Evolutionary conservation across 371 early-diverging fungal species (phyloP), one percentile per base, ranked within the genome.

Genomic region (Mucor saturninus): DNA sequence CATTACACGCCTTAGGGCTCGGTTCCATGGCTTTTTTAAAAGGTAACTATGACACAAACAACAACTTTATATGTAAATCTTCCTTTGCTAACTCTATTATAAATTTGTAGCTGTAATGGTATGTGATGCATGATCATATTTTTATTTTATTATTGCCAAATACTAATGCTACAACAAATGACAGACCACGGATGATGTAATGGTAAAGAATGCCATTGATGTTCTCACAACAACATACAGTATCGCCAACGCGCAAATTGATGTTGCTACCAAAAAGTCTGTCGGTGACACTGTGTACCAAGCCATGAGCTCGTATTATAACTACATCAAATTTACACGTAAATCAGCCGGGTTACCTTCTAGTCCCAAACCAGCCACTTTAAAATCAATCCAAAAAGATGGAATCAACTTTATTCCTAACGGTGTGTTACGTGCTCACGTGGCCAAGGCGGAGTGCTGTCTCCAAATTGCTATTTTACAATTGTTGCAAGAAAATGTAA

Each of bases 391-490:
- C 14, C 61, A 72, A 32, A 59, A 73, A 30, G 64, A 80, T 13
- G 65, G 71, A 21, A 64, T 77, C 35, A 59, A 61, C 26, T 75
- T 83, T 63, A 72, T 83, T 53, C 80, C 84, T 50, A 88, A 86
- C 61, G 86, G 85, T 35, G 84, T 85, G 14, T 70, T 89, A 49
- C 76, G 89, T 52, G 87, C 85, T 21, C 83, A 82, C 43, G 86
- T 86, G 11, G 75, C 83, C 54, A 79, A 84, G 46, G 87, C 89
- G 8, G 89, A 89, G 65, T 68, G 82, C 32, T 76, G 85, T 62
- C 69, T 89, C 30, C 68, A 86, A 61, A 89, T 82, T 5, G 84
- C 89, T 30, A 76, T 86, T 48, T 74, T 86, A 50, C 78, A 86
- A 49, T 59, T 89, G 54, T 64, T 85, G 13, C 86, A 86, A 54